Base-by-base conservation (phyloP, 2,329 filamentous ascomycete species). In the Monilinia vaccinii-corymbosi region DNA sequence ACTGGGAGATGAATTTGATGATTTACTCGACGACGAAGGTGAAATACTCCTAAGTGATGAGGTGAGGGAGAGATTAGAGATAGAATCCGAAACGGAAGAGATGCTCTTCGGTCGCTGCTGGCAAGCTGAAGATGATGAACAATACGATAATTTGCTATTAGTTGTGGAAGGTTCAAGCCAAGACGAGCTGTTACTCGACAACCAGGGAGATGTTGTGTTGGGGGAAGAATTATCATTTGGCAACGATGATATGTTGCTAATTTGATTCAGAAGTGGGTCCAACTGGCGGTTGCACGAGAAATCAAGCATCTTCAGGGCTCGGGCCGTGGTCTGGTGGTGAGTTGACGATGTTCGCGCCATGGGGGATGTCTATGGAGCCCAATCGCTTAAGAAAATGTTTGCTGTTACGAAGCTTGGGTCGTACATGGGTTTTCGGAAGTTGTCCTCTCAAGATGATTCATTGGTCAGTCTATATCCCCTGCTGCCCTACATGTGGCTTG, bases 81-180 rank as follows among this genome's bases (percentile, higher is more conserved):
- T 61, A 23, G 65, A 67, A 52, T 56, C 50, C 23, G 60, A 65
- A 48, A 67, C 62, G 1, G 64, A 66, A 31, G 61, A 67, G 25
- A 67, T 67, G 58, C 61, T 67, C 38, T 65, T 67, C 60, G 61
- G 62, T 21, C 38, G 23, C 34, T 48, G n/a, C 25, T 58, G 48
- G 44, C 38, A 58, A 31, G 7, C 49, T n/a, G 36, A 51, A 16
- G 50, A 40, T n/a, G 36, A 36, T n/a, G 58, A 60, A 25, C 45
- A 57, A 28, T 45, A 58, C 13, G 34, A 62, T 14, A 49, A 56
- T 8, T 48, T 50, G 25, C 21, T 63, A 51, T 56, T 61, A 40
- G 21, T 44, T 28, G 50, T 23, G 23, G 38, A 45, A 53, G 48
- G 16, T 9, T 23, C 21, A 34, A 21, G 0, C 8, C 31, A 53